A percentile compares a stretch with the other conserved stretches of the same genome.
Conservation (phyloP, 305 asterid species). For the Fraxinus sp. region DNA sequence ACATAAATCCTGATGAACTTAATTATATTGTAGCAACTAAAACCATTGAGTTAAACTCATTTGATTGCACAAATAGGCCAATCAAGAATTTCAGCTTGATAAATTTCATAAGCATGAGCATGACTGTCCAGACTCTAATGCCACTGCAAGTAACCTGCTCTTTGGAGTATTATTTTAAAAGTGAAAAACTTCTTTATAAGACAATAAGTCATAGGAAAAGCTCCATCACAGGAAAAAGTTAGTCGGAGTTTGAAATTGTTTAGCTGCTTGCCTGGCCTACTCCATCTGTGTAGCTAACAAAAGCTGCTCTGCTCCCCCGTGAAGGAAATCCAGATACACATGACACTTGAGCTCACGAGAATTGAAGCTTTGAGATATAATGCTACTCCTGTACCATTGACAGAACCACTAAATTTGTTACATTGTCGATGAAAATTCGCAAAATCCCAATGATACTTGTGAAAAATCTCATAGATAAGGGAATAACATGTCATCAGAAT, state of each 20-base stretch:
- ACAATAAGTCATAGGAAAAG: background rate
- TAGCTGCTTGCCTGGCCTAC: conserved; percentile 61
- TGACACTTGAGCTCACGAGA: conserved; percentile 86
- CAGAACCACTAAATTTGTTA: background rate
- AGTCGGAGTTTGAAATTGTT: conserved; percentile 5
- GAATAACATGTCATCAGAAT: conserved; percentile 13
- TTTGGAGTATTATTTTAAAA: background rate
- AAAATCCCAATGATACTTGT: background rate
- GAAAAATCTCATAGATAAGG: conserved; percentile 14
- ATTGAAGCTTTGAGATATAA: conserved; percentile 56
- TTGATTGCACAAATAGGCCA: background rate
- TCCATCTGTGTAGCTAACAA: conserved; percentile 66
- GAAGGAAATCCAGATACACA: conserved; percentile 72
- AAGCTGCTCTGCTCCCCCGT: conserved; percentile 66
- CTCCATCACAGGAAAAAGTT: background rate
- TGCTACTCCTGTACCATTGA: conserved; percentile 74
- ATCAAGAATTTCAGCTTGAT: conserved; percentile 13
- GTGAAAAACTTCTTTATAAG: background rate
- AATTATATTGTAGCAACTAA: conserved; percentile 1
- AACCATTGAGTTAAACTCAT: background rate
- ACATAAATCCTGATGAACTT: background rate
- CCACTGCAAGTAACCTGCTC: conserved; percentile 7
- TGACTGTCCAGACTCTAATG: background rate
- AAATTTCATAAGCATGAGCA: background rate
- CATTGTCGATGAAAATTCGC: background rate